Evolutionary conservation across 1,284 basidiomycete genomes (phyloP).

Genomic region (Cutaneotrichosporon sp.): DNA sequence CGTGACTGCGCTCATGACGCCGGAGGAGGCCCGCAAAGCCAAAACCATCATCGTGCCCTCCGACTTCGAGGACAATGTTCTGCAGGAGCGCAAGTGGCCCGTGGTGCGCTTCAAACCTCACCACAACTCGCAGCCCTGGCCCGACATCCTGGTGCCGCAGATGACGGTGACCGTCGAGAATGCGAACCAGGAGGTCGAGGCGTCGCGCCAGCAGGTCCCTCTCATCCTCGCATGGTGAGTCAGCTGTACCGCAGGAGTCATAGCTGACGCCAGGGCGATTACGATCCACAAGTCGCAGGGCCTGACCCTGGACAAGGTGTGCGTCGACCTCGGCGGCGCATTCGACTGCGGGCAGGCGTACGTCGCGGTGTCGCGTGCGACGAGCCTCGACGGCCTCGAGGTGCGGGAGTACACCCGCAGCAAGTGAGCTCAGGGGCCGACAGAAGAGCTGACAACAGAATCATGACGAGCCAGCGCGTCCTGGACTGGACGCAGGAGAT

Average conservation of each 20-base stretch:
- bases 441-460: slow-evolving; percentile 16
- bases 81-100: slow-evolving; percentile 24
- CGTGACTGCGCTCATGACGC: slow-evolving; percentile 17
- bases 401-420: slow-evolving; percentile 13
- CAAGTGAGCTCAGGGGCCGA: not conserved
- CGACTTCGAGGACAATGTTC: not conserved
- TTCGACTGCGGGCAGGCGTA: slow-evolving; percentile 54
- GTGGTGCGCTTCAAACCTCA: slow-evolving; percentile 37
- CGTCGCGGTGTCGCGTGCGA: slow-evolving; percentile 44
- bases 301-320: slow-evolving; percentile 70
- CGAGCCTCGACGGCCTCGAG: slow-evolving; percentile 37
- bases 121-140: slow-evolving; percentile 5
- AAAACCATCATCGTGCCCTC: not conserved
- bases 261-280: slow-evolving; percentile 30
- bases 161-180: slow-evolving; percentile 8
- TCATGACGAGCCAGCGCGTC: slow-evolving; percentile 13
- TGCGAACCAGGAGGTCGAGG: slow-evolving; percentile 5
- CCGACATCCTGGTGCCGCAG: slow-evolving; percentile 1
- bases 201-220: slow-evolving; percentile 14
- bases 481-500: slow-evolving; percentile 15
- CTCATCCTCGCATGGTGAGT: slow-evolving; percentile 22
- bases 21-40: not conserved
- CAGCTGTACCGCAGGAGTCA: too few relatives aligned
- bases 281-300: slow-evolving; percentile 52
- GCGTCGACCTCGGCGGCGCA: slow-evolving; percentile 50